Base-by-base conservation (phyloP, 192 early-diverging fungal species). In the Coemansia sp. region DNA sequence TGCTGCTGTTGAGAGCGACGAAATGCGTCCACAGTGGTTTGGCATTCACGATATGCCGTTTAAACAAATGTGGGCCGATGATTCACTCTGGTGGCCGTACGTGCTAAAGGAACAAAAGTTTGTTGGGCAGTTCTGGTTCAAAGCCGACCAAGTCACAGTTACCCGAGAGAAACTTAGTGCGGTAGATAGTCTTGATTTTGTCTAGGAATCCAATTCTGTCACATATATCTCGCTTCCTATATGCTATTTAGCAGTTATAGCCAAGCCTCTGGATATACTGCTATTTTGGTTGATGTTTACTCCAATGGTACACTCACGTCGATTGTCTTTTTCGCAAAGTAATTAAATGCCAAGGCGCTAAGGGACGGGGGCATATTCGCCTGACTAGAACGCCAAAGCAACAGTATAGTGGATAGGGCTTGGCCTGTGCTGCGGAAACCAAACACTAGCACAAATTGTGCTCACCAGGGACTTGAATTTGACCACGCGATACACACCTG, bases 21-120 rank as follows among this genome's bases (percentile, higher is more conserved):
- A 93, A 70, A 93, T 93, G 92, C 75, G 75, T 29, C 90, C 90
- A 1, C 62, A 92, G 77, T 93, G 92, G 92, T 93, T 86, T 62
- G 39, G 50, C 0, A 68, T 83, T 31, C 62, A 71, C 25, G 60
- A 75, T 19, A 84, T 92, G 75, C 92, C 92, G 1, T 93, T 78
- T 65, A 74, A 79, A 10, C 60, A 69, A 19, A 93, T 93, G 92
- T 93, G 92, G 92, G 72, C 86, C 4, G 92, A 93, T 64, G 92
- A 91, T 66, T 2, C 39, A 5, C 44, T 70, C 23, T 93, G 92
- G 92, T 82, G 89, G 63, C 91, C 91, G 1, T 70, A 75, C 21
- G 37, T 86, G n/a, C 61, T 88, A 9, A 25, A 69, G 3, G 68
- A 58, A 10, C 60, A 85, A n/a, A 57, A 36, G 27, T 88, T 89